Percentiles rank a stretch among this genome's conserved stretches.
Evolutionary conservation across 495 filamentous ascomycete genomes (phyloP).

Genomic region (Haplographium delicatum): DNA sequence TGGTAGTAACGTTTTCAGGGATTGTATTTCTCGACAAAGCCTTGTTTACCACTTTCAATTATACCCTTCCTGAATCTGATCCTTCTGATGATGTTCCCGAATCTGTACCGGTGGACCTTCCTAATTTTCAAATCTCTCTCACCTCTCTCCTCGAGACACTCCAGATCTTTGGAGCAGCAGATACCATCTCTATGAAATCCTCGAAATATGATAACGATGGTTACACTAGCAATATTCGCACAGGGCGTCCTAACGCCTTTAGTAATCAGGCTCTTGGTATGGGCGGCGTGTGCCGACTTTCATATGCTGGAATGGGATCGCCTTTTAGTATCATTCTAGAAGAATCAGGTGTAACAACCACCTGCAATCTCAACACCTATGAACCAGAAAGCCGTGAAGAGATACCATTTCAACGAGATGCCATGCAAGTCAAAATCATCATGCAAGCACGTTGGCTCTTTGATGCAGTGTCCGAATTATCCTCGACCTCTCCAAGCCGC

Average conservation of each 20-base stretch:
- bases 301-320: constrained; percentile 64
- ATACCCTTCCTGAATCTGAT: constrained; percentile 37
- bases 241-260: constrained; percentile 60
- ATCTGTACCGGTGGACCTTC: constrained; percentile 30
- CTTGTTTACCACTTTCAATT: constrained; percentile 81
- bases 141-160: constrained; percentile 86
- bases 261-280: constrained; percentile 70
- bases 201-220: constrained; percentile 46
- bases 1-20: constrained; percentile 38
- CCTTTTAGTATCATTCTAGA: constrained; percentile 77
- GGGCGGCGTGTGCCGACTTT: constrained; percentile 73
- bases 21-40: constrained; percentile 77
- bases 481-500: constrained; percentile 60
- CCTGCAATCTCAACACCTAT: constrained; percentile 89
- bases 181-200: constrained; percentile 47
- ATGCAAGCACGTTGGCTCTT: constrained; percentile 80
- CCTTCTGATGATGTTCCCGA: constrained; percentile 32
- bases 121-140: constrained; percentile 76
- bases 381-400: constrained; percentile 60
- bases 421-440: constrained; percentile 86
- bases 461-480: constrained; percentile 78
- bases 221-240: constrained; percentile 47
- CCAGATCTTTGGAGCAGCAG: constrained; percentile 83
- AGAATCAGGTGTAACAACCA: constrained; percentile 82
- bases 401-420: constrained; percentile 77